Conservation (phyloP, 805 yeast genomes). For the Monosporozyma siamensis region DNA sequence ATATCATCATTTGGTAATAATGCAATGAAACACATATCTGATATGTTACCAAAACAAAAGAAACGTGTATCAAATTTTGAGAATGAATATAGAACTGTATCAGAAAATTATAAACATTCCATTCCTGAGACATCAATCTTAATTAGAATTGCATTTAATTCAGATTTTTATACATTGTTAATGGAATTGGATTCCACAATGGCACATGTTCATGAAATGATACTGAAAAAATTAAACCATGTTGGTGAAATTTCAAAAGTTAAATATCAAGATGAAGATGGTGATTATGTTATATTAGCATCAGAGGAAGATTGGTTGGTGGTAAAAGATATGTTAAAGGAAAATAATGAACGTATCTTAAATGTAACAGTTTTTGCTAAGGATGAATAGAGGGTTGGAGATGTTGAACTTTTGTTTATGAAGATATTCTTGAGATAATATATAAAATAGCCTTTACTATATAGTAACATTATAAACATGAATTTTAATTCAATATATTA, state of each 20-base stretch:
- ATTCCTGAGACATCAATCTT: conserved; percentile 33
- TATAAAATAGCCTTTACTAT: too few relatives aligned
- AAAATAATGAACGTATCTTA: conserved; percentile 40
- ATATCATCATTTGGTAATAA: conserved; percentile 19
- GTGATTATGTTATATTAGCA: conserved; percentile 78
- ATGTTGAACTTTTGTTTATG: too few relatives aligned
- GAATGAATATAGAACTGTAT: conserved; percentile 31
- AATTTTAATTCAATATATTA: too few relatives aligned
- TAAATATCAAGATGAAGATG: conserved; percentile 89
- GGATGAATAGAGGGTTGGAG: too few relatives aligned
- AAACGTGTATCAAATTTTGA: conserved; percentile 17
- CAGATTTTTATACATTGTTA: conserved; percentile 54
- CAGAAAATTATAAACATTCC: conserved; percentile 33
- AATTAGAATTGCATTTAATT: conserved; percentile 35
- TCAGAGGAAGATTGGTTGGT: conserved; percentile 82
- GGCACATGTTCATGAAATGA: conserved; percentile 45
- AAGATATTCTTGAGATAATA: too few relatives aligned
- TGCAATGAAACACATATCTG: conserved; percentile 22
- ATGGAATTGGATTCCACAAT: conserved; percentile 46
- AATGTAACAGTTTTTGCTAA: conserved; percentile 33
- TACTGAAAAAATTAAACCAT: conserved; percentile 47
- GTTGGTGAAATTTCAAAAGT: conserved; percentile 47
- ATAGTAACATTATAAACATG: too few relatives aligned
- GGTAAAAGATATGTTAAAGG: conserved; percentile 63
- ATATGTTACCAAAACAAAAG: conserved; percentile 19